Percentiles rank a stretch among this genome's conserved stretches.
Evolutionary conservation across 2,329 filamentous ascomycete species (phyloP).

Genomic region (Penicillium sp.): DNA sequence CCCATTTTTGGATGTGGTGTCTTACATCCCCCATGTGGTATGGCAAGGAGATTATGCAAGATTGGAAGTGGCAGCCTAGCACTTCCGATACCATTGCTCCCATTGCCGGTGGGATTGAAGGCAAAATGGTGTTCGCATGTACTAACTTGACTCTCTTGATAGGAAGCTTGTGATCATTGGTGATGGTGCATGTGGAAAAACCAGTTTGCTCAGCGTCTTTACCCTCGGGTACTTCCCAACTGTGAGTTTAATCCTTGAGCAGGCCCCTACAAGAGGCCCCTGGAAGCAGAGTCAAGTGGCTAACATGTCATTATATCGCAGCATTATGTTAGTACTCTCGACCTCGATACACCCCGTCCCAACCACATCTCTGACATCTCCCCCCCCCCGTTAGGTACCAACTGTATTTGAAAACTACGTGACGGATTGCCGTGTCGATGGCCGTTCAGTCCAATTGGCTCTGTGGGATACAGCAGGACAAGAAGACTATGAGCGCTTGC

Average conservation of each 20-base stretch:
- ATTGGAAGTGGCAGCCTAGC: constrained; percentile 3
- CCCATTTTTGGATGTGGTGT: constrained; percentile 3
- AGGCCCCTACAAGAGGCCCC: not conserved
- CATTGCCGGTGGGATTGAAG: constrained; percentile 1
- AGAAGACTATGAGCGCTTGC: constrained; percentile 95
- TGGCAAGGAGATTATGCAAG: not conserved
- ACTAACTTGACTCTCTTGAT: constrained; percentile 24
- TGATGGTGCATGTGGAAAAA: constrained; percentile 97
- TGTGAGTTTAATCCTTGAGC: constrained; percentile 58
- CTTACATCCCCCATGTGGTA: constrained; percentile 6
- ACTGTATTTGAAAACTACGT: constrained; percentile 99
- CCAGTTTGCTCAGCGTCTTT: constrained; percentile 94
- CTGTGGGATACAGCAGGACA: constrained; percentile 99
- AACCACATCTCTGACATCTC: constrained; percentile 12
- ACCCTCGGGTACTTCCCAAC: constrained; percentile 97
- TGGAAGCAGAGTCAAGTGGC: constrained; percentile 25
- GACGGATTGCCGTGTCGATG: constrained; percentile 96
- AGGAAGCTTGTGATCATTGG: constrained; percentile 97
- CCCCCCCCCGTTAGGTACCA: constrained; percentile 62
- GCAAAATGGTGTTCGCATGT: constrained; percentile 1
- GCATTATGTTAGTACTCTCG: constrained; percentile 46
- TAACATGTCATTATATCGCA: constrained; percentile 24
- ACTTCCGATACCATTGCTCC: constrained; percentile 10
- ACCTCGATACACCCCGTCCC: not conserved
- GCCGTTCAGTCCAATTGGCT: constrained; percentile 96